Evolutionary conservation across 306 rosid species (phyloP).

Genomic region (Pyrus betulifolia): DNA sequence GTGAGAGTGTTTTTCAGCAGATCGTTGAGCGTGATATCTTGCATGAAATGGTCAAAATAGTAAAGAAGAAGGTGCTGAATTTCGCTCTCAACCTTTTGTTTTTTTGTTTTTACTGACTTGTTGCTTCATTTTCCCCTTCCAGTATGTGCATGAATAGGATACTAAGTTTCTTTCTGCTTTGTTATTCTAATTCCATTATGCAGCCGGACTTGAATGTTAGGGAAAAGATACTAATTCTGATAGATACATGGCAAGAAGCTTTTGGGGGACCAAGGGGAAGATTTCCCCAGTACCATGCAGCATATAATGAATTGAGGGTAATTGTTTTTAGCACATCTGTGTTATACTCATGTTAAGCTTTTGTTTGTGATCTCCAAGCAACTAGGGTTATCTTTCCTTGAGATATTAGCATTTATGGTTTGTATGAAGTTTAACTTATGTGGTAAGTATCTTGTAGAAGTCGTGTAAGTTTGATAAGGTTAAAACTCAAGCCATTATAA

Average conservation of each 20-base stretch:
- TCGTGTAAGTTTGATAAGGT: neutral
- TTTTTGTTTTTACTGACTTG: neutral
- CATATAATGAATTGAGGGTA: conserved; percentile 81
- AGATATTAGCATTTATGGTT: neutral
- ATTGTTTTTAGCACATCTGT: conserved; percentile 9
- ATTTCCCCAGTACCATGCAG: conserved; percentile 83
- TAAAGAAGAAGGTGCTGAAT: conserved; percentile 76
- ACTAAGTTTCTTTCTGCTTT: conserved; percentile 17
- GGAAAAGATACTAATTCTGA: conserved; percentile 79
- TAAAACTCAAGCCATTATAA: neutral
- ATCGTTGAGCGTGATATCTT: conserved; percentile 83
- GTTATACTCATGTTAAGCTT: conserved; percentile 2
- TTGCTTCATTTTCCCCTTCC: neutral
- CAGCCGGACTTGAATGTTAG: conserved; percentile 94
- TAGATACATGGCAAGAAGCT: conserved; percentile 98
- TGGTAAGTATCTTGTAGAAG: neutral
- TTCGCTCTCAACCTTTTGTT: conserved; percentile 5
- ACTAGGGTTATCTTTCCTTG: neutral
- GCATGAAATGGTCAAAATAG: conserved; percentile 94
- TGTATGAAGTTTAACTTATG: neutral
- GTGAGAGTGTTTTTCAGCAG: conserved; percentile 78
- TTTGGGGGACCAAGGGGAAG: conserved; percentile 73
- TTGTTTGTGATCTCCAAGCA: neutral
- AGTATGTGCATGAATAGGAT: neutral
- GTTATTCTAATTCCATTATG: conserved; percentile 26